A percentile compares a stretch with the other conserved stretches of the same genome.
These are phyloP conservation scores for Apostasia ramifera DNA, from an alignment of 106 monocot genomes.

Conservation along the genomic window DNA sequence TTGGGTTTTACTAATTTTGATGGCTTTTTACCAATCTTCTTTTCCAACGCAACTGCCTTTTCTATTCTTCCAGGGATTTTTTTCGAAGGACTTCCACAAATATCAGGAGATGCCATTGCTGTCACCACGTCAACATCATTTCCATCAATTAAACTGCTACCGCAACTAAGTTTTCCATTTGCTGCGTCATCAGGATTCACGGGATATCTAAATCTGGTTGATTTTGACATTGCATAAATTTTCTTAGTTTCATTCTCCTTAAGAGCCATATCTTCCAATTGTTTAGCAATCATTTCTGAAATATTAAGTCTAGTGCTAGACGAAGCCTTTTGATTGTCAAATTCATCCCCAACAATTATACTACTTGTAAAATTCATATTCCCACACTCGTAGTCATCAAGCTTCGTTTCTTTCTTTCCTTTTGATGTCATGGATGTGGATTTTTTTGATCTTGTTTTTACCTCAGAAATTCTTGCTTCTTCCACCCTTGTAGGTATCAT, in stretches of 20 bases:
- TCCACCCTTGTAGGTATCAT: neutral
- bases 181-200: neutral
- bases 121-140: no score
- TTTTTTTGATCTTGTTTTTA: slow-evolving; percentile 3
- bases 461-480: slow-evolving; percentile 3
- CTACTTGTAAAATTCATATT: slow-evolving; percentile 39
- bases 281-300: slow-evolving; percentile 39
- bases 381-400: neutral
- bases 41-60: neutral
- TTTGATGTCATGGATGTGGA: neutral
- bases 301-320: slow-evolving; percentile 4
- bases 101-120: no score
- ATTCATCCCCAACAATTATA: slow-evolving; percentile 28
- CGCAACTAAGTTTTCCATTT: neutral
- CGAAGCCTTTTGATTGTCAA: slow-evolving; percentile 11
- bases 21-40: slow-evolving; percentile 5
- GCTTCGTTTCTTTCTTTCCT: neutral
- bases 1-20: slow-evolving; percentile 22
- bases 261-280: slow-evolving; percentile 26
- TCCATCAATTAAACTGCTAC: no score
- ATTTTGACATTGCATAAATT: slow-evolving; percentile 10
- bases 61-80: neutral
- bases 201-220: slow-evolving; percentile 14
- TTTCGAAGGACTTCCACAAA: neutral
- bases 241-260: slow-evolving; percentile 17